Evolutionary conservation across 139 green algal genomes (phyloP).

Genomic region (Pseudopediastrum boryanum): DNA sequence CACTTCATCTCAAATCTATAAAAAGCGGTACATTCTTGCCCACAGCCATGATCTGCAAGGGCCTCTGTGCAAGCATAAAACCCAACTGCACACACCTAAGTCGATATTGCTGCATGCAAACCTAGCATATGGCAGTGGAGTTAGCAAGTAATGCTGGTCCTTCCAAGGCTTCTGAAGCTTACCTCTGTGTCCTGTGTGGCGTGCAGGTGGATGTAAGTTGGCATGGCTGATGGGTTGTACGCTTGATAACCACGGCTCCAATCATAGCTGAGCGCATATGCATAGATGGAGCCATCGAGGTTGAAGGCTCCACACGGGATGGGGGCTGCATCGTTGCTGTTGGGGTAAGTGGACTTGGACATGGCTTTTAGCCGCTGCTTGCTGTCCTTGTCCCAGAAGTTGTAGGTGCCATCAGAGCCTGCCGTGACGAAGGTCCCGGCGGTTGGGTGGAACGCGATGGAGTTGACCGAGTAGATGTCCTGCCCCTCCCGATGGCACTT

Average conservation of each 20-base stretch:
- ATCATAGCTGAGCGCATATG: conserved; percentile 90
- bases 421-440: conserved; percentile 93
- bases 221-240: conserved; percentile 71
- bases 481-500: conserved; percentile 87
- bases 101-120: not conserved
- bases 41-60: not conserved
- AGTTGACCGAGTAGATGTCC: conserved; percentile 97
- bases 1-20: too few relatives aligned
- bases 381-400: conserved; percentile 99
- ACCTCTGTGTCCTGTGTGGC: conserved; percentile 83
- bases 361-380: conserved; percentile 94
- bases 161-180: not conserved
- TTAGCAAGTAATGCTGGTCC: not conserved
- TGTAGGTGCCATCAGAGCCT: conserved; percentile 92
- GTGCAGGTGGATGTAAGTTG: conserved; percentile 93
- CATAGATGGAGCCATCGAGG: conserved; percentile 88
- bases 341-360: conserved; percentile 62
- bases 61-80: not conserved
- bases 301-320: conserved; percentile 92
- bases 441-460: conserved; percentile 90
- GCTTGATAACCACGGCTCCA: conserved; percentile 87
- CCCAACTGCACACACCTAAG: not conserved
- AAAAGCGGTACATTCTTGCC: not conserved
- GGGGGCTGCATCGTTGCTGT: conserved; percentile 55
- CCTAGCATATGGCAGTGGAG: not conserved